Percentiles rank a stretch among this genome's conserved stretches.
Conservation (phyloP, 2,329 filamentous ascomycete species). For the Fusarium mangiferae region DNA sequence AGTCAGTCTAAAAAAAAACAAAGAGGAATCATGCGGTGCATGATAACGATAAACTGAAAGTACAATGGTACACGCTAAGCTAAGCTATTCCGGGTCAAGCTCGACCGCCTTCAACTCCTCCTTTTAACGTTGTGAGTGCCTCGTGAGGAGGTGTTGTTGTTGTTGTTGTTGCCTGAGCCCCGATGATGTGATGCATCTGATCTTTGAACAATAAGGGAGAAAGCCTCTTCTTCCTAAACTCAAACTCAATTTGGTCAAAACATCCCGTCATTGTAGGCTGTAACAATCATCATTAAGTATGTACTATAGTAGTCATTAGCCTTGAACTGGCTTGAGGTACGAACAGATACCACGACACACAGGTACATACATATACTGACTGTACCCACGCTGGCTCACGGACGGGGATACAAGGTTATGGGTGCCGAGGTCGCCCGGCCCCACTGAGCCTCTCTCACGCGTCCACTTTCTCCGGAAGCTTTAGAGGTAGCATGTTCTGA, state of each 20-base stretch:
- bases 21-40: slow-evolving; percentile 5
- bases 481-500: neutral
- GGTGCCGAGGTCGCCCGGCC: slow-evolving; percentile 28
- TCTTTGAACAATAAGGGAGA: neutral
- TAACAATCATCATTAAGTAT: neutral
- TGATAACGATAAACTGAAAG: slow-evolving; percentile 12
- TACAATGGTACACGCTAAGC: neutral
- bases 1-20: neutral
- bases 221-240: neutral
- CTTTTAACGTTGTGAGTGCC: slow-evolving; percentile 16
- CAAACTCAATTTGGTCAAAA: slow-evolving; percentile 22
- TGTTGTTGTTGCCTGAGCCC: slow-evolving; percentile 29
- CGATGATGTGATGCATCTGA: slow-evolving; percentile 17
- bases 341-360: neutral
- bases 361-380: neutral
- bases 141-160: slow-evolving; percentile 26
- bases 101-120: neutral
- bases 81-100: slow-evolving; percentile 19
- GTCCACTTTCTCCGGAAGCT: slow-evolving; percentile 24
- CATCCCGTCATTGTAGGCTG: slow-evolving; percentile 5
- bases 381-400: neutral
- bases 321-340: slow-evolving; percentile 2
- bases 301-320: slow-evolving; percentile 3
- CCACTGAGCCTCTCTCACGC: slow-evolving; percentile 12
- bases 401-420: neutral